Base-by-base conservation (phyloP, 2,329 filamentous ascomycete species). In the Pseudopyricularia cyperi region DNA sequence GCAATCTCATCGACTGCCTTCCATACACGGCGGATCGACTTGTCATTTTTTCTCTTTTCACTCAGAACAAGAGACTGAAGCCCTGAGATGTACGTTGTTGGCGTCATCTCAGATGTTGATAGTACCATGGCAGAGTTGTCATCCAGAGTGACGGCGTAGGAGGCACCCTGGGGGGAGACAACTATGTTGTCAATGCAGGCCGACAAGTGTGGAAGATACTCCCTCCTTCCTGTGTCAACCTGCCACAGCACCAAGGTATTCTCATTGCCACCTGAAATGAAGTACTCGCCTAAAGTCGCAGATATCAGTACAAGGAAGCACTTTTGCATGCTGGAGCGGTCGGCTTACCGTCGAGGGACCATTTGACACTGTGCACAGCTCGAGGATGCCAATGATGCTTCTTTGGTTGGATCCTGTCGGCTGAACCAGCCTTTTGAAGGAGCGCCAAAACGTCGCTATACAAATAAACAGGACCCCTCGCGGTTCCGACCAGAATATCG, bases 211-310 rank as follows among this genome's bases (percentile, higher is more conserved):
- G 93, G 93, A 28, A 98, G 71, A 62, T 84, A 88, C 62, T 93
- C 85, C 61, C 81, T 82, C 63, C 84, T 84, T 56, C 83, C 83
- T 0, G 91, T 96, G 58, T 94, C 87, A 53, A 96, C 73, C 67
- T 98, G 93, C 90, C 90, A 97, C 32, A 96, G 72, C 8, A 95
- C 87, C 42, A 98, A 73, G 19, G 89, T 86, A 7, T 89, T 90
- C 68, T 98, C 93, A 22, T 82, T 81, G 32, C 93, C 93, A 62
- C 93, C 93, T 53, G 93, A 97, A 51, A 98, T 83, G 54, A 98
- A 70, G 65, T 98, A 98, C 63, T 95, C 89, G 50, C 88, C 87
- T 93, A 48, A 47, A 60, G 71, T 55, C 71, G 70, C 57, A 55
- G 53, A 17, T n/a, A 17, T 32, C 22, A 24, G 35, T 53, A 63